Conservation (phyloP, 352 stramenopile species). For the Pilasporangium apinafurcum region DNA sequence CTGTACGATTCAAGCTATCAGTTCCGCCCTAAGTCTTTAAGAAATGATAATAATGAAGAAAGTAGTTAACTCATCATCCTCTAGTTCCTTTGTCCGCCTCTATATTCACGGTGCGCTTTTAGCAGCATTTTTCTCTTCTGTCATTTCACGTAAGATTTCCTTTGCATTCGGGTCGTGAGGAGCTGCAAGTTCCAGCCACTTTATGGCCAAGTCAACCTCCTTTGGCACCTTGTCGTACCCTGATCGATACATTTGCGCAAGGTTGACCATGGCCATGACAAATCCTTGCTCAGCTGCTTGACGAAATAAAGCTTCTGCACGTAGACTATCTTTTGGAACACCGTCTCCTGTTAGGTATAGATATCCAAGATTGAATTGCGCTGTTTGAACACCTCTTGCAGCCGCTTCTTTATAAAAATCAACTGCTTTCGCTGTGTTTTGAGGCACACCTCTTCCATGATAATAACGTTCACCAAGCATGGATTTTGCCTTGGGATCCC, state of each 20-base stretch:
- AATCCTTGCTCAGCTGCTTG: slow-evolving; percentile 71
- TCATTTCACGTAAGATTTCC: slow-evolving; percentile 49
- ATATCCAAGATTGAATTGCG: slow-evolving; percentile 78
- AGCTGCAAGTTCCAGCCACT: slow-evolving; percentile 73
- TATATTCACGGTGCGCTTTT: background rate
- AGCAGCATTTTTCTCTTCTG: slow-evolving; percentile 2
- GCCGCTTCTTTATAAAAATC: slow-evolving; percentile 69
- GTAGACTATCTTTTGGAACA: slow-evolving; percentile 41
- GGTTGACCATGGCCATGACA: slow-evolving; percentile 85
- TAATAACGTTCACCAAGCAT: slow-evolving; percentile 69
- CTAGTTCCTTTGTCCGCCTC: too few species aligned
- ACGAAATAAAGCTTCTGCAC: slow-evolving; percentile 71
- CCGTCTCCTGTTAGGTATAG: slow-evolving; percentile 64
- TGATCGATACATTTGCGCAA: slow-evolving; percentile 78
- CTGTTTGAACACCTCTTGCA: slow-evolving; percentile 38
- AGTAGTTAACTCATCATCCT: too few species aligned
- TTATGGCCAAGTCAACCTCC: slow-evolving; percentile 49
- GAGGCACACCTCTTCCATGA: slow-evolving; percentile 45
- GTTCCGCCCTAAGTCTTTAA: slow-evolving; percentile 15
- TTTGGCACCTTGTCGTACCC: slow-evolving; percentile 63
- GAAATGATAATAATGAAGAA: too few species aligned
- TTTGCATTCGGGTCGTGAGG: slow-evolving; percentile 75
- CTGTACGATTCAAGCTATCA: slow-evolving; percentile 66
- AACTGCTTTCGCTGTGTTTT: slow-evolving; percentile 47
- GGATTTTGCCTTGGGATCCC: slow-evolving; percentile 70